Percentiles rank a stretch among this genome's conserved stretches.
These are phyloP conservation scores for Fraxinus ornus DNA, from an alignment of 305 asterid species.

Conservation along the genomic window DNA sequence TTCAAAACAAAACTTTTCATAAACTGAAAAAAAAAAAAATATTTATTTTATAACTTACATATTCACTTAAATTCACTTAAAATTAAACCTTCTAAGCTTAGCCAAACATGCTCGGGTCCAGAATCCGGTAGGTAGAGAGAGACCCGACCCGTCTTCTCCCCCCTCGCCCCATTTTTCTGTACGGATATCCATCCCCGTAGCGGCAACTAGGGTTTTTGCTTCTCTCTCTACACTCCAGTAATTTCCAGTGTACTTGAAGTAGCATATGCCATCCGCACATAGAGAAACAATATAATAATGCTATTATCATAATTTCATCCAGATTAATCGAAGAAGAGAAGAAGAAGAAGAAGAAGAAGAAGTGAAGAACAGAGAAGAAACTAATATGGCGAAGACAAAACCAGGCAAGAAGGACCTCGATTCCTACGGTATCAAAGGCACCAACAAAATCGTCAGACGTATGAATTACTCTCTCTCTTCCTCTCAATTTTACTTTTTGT, in stretches of 20 bases:
- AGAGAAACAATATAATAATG: neutral
- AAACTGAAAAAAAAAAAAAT: too few relatives aligned
- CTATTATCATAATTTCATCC: neutral
- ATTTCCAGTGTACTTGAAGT: neutral
- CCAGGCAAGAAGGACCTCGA: constrained; percentile 70
- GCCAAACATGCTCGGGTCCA: neutral
- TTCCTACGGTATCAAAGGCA: constrained; percentile 59
- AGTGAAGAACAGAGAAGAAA: neutral
- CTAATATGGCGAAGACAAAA: constrained; percentile 62
- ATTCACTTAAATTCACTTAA: too few relatives aligned
- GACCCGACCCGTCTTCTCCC: neutral
- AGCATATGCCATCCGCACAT: neutral
- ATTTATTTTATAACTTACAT: too few relatives aligned
- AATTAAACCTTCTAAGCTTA: neutral
- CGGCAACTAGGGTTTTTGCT: neutral
- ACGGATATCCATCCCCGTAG: neutral
- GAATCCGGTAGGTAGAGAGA: neutral
- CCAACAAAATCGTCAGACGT: constrained; percentile 65
- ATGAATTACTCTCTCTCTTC: constrained; percentile 14
- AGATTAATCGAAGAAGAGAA: neutral
- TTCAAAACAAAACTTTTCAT: too few relatives aligned
- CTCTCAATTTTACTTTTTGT: neutral
- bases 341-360: neutral
- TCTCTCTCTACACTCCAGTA: neutral
- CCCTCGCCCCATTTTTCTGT: neutral